Conservation (phyloP, 169 alveolate species). For the Plasmodium cynomolgi region DNA sequence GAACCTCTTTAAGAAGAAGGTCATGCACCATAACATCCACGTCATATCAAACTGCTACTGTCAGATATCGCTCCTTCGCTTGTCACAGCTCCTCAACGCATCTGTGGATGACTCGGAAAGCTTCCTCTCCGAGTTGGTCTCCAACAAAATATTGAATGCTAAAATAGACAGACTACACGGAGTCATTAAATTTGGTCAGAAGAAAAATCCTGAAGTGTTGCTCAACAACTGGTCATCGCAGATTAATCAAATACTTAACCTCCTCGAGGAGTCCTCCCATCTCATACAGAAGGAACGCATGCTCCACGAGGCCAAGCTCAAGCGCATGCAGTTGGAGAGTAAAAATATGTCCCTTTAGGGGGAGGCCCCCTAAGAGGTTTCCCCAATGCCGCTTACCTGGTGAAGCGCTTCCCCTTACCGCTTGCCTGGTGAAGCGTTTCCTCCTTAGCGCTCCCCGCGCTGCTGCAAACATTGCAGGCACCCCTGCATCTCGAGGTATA, state of each 20-base stretch:
- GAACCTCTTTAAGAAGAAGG: constrained; percentile 78
- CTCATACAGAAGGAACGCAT: constrained; percentile 74
- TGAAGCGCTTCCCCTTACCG: too few species aligned
- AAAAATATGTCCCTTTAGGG: constrained; percentile 35
- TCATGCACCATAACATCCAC: constrained; percentile 83
- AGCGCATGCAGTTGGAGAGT: constrained; percentile 52
- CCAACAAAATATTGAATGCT: constrained; percentile 75
- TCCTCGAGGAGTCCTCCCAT: constrained; percentile 74
- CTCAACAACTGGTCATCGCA: constrained; percentile 79
- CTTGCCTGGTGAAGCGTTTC: too few species aligned
- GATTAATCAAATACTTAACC: constrained; percentile 45
- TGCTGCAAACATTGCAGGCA: too few species aligned
- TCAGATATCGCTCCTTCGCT: constrained; percentile 71
- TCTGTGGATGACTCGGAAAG: constrained; percentile 73
- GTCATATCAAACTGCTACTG: constrained; percentile 80
- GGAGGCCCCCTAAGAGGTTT: neutral
- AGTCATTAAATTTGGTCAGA: constrained; percentile 78
- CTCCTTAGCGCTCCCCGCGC: neutral
- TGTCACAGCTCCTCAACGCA: constrained; percentile 73
- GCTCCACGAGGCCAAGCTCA: constrained; percentile 75
- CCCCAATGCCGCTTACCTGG: too few species aligned
- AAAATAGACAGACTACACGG: constrained; percentile 83
- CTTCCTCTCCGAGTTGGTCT: constrained; percentile 80
- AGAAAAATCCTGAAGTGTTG: constrained; percentile 77
- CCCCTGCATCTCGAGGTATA: neutral